Conservation (phyloP, 805 yeast genomes). For the Candida easanensis region DNA sequence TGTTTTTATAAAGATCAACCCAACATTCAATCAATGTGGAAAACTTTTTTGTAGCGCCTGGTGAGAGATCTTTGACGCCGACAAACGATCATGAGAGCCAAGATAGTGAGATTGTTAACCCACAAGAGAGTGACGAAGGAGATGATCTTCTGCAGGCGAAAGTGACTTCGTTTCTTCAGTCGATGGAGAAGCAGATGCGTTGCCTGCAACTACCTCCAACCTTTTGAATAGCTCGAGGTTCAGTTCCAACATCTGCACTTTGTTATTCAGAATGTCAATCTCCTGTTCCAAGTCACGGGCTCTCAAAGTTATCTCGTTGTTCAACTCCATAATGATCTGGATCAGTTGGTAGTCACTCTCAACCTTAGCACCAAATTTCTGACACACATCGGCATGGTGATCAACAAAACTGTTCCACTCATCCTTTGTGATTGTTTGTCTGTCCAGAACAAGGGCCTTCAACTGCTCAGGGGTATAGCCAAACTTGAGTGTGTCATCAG, state of each 20-base stretch:
- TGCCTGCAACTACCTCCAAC: not conserved
- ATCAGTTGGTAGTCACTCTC: conserved; percentile 16
- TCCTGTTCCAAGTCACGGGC: not conserved
- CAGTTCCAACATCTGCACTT: not conserved
- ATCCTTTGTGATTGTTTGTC: not conserved
- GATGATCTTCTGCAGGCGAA: not conserved
- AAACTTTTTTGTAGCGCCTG: not conserved
- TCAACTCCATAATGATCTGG: conserved; percentile 21
- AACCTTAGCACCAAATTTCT: conserved; percentile 7
- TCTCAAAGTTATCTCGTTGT: conserved; percentile 11
- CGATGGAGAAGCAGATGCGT: not conserved
- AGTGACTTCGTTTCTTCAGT: not conserved
- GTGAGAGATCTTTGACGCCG: no score
- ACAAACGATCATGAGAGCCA: no score
- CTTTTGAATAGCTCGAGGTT: not conserved
- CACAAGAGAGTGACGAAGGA: no score
- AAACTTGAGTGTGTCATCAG: not conserved
- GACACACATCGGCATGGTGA: conserved; percentile 2
- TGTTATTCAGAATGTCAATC: not conserved
- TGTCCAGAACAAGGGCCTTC: conserved; percentile 1
- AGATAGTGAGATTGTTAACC: no score
- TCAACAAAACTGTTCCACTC: conserved; percentile 15
- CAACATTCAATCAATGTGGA: not conserved
- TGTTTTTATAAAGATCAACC: not conserved
- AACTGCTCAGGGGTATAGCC: conserved; percentile 2